Conservation (phyloP, 2,329 filamentous ascomycete genomes). For the Apiospora phragmitis region DNA sequence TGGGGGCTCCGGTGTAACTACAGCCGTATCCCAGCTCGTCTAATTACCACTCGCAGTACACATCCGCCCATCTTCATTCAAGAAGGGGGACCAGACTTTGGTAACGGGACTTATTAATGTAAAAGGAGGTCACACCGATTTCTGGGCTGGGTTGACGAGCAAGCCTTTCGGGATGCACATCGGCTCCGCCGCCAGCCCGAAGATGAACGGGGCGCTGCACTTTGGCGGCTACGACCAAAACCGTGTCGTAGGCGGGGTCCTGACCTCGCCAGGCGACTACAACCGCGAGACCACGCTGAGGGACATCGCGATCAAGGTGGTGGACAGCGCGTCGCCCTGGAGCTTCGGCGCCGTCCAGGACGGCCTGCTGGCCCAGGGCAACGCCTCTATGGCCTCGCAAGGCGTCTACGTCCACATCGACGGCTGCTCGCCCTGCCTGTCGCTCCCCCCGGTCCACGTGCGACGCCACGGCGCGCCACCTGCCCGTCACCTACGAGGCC, state of each 20-base stretch:
- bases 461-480: constrained; percentile 36
- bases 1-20: too few relatives aligned
- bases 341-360: constrained; percentile 26
- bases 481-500: constrained; percentile 39
- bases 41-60: too few relatives aligned
- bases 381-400: constrained; percentile 26
- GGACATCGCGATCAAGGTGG: constrained; percentile 43
- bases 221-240: constrained; percentile 43
- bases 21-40: too few relatives aligned
- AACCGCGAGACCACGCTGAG: constrained; percentile 31
- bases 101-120: too few relatives aligned
- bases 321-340: constrained; percentile 41
- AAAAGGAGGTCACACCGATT: too few relatives aligned
- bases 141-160: too few relatives aligned
- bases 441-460: constrained; percentile 42
- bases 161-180: constrained; percentile 45
- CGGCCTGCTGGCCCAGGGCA: constrained; percentile 30
- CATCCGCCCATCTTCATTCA: too few relatives aligned
- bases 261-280: constrained; percentile 24
- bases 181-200: constrained; percentile 35
- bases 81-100: too few relatives aligned
- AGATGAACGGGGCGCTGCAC: constrained; percentile 36
- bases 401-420: constrained; percentile 33
- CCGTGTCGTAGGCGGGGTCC: constrained; percentile 36
- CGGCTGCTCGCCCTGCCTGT: constrained; percentile 41